A percentile compares a stretch with the other conserved stretches of the same genome.
phyloP scores from a whole-genome alignment of 2,329 filamentous ascomycete species.

The Alternaria gaisen region DNA sequence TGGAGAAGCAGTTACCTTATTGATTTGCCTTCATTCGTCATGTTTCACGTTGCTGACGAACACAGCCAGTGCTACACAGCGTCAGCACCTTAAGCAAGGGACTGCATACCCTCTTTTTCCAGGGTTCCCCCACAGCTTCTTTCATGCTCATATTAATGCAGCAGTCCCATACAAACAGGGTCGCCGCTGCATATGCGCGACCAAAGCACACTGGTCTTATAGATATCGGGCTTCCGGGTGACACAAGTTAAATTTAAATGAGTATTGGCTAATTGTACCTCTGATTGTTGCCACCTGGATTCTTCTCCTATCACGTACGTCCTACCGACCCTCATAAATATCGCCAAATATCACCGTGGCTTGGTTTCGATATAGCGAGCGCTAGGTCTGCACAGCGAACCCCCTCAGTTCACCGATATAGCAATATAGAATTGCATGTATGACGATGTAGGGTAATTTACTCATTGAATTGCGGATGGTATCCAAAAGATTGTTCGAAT shows the following conservation, averaged over 20 bases:
- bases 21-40: neutral
- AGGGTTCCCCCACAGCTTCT: constrained; percentile 3
- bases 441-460: constrained; percentile 6
- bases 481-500: neutral
- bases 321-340: neutral
- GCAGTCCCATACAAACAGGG: constrained; percentile 5
- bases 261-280: neutral
- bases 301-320: neutral
- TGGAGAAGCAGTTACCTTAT: neutral
- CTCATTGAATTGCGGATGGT: neutral
- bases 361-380: neutral
- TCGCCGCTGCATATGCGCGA: neutral
- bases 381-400: neutral
- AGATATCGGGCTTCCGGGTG: neutral
- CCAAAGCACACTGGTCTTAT: neutral
- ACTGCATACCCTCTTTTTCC: constrained; percentile 11
- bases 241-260: neutral
- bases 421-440: neutral
- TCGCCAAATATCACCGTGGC: neutral
- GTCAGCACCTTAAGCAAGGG: constrained; percentile 9
- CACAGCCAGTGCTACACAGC: neutral
- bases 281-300: neutral
- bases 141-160: constrained; percentile 18
- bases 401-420: neutral
- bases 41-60: constrained; percentile 17